These are phyloP conservation scores for Ophiostoma piceae DNA, from an alignment of 2,329 filamentous ascomycete species.

Conservation along the genomic window DNA sequence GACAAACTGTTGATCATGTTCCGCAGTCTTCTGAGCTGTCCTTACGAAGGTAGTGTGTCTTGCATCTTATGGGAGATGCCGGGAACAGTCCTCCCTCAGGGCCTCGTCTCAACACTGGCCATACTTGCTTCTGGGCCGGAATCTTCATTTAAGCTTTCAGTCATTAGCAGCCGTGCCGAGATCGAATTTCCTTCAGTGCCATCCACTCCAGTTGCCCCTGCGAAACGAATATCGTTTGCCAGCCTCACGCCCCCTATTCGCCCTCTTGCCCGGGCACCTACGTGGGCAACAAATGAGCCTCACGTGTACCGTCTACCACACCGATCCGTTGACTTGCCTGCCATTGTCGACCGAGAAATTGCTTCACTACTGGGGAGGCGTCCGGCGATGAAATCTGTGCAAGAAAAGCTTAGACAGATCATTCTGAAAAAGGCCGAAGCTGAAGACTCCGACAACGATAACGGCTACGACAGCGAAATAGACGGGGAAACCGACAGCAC, in stretches of 20 bases:
- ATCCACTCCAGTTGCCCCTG: not conserved
- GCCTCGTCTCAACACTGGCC: not conserved
- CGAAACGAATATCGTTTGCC: not conserved
- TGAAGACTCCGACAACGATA: not conserved
- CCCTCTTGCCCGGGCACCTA: not conserved
- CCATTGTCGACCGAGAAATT: slow-evolving; percentile 2
- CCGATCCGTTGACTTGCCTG: not conserved
- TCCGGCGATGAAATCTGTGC: not conserved
- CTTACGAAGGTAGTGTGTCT: not conserved
- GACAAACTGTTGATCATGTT: slow-evolving; percentile 3
- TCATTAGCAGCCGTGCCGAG: not conserved
- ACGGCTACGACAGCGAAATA: not conserved
- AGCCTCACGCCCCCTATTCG: not conserved
- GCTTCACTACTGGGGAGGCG: not conserved
- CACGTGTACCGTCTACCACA: not conserved
- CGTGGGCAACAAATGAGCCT: not conserved
- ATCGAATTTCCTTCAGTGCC: not conserved
- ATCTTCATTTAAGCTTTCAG: not conserved
- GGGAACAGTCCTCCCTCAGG: not conserved
- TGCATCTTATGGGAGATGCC: slow-evolving; percentile 8
- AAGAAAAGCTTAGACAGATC: not conserved
- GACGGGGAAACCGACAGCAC: not conserved
- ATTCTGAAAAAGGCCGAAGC: not conserved
- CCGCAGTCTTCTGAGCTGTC: slow-evolving; percentile 2
- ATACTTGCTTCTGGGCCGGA: not conserved